Base-by-base conservation (phyloP, 352 stramenopile genomes). In the Pythium diclinum region DNA sequence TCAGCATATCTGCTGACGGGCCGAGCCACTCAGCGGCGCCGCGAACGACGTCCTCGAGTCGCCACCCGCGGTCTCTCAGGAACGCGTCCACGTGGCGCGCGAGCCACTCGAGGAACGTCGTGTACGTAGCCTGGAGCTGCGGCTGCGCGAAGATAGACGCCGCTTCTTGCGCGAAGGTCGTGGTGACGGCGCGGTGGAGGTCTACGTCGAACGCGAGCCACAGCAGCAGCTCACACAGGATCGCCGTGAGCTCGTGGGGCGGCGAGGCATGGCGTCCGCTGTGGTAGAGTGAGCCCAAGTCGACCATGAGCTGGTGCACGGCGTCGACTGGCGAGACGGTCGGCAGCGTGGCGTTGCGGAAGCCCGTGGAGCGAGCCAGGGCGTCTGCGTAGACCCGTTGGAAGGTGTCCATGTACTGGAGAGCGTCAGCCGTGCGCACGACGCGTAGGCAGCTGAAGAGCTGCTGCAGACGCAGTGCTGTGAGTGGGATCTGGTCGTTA, bases 171-270 rank as follows among this genome's bases (percentile, higher is more conserved):
- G 55, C 38, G 55, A 61, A 19, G 3, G 44, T 63, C 6, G 44
- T 19, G 57, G 42, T 36, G 44, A 63, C 44, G 3, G 44, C 44
- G 6, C 42, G 57, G 17, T 63, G 57, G 44, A 63, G 46, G 9
- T 63, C 57, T 28, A 56, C 46, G 57, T 63, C 57, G 30, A 63
- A 63, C 30, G 57, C 42, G 30, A 63, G 57, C 57, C 57, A 63
- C 19, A 61, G 55, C 38, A 61, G 55, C 55, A 61, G 23, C 55
- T 61, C 55, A 33, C 38, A 53, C 10, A 61, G 38, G 16, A 61
- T 61, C 38, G 55, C 55, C 23, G 40, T 51, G 38, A 61, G 13
- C 16, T 53, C 38, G 40, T 25, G 25, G 6, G 55, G 36, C 34
- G 53, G 21, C 13, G 23, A 3, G 16, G 38, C 16, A 0, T 17